Evolutionary conservation across 495 filamentous ascomycete genomes (phyloP), one percentile per base, ranked within the genome.

Genomic region (Penicillium macrosclerotiorum): DNA sequence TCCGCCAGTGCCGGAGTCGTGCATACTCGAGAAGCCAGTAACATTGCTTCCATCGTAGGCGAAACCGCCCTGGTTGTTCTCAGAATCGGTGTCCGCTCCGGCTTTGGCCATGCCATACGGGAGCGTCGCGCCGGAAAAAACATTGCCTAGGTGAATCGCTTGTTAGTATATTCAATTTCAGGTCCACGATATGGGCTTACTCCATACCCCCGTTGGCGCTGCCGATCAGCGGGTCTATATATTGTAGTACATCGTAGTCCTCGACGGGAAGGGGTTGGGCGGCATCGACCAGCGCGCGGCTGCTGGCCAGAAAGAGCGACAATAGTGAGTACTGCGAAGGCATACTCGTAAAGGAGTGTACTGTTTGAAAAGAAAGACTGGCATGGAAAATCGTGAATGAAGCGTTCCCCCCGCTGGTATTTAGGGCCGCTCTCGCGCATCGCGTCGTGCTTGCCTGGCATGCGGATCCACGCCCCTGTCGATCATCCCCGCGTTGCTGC

Each of bases 21-120:
- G 86, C 71, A 88, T 78, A 64, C 84, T 74, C 13, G 79, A 83
- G 57, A 89, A 89, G 3, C 82, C 86, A n/a, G 78, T 84, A 42
- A 90, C 75, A 29, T 73, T 80, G 30, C 73, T 73, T 16, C 76
- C 78, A 50, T 90, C 86, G 8, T 81, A 73, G 3, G 85, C 77
- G 55, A 89, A 91, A 4, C 87, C 87, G 13, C 86, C 86, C 56
- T 89, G 85, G 49, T 84, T 87, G 39, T 48, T 67, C 31, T 69
- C 72, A 22, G 77, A 81, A 47, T 80, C 77, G 13, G 82, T 85
- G 62, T 91, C 87, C 22, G 87, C 81, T 5, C 87, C 85, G 26
- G 87, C 85, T 63, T 91, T 90, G 45, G 85, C 85, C 79, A 91
- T 87, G 53, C 72, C 72, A 55, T 85, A 89, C 0, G 86, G 86